Evolutionary conservation across 202 grass and related monocot species (phyloP).

Genomic region (Schoenoplectus triqueter): DNA sequence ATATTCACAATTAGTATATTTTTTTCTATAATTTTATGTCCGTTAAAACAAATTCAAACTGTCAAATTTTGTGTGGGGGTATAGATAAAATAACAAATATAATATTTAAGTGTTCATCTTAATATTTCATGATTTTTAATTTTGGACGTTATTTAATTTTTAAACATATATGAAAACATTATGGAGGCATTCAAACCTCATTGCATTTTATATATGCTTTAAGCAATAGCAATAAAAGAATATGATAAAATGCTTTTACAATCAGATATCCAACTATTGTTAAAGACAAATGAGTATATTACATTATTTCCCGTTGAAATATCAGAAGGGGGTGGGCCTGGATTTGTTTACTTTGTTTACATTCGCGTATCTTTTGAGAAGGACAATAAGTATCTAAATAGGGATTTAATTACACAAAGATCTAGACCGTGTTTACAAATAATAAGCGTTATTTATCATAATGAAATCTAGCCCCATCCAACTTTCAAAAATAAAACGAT

Average conservation of each 20-base stretch:
- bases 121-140: too few species aligned
- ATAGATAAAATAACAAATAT: too few species aligned
- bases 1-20: too few species aligned
- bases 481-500: neutral
- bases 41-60: too few species aligned
- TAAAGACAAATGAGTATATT: neutral
- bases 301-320: slow-evolving; percentile 16
- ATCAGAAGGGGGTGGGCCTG: neutral
- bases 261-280: slow-evolving; percentile 21
- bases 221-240: slow-evolving; percentile 22
- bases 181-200: neutral
- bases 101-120: too few species aligned
- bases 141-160: neutral
- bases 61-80: too few species aligned
- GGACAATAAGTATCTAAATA: slow-evolving; percentile 9
- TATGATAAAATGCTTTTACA: slow-evolving; percentile 10
- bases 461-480: neutral
- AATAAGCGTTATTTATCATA: neutral
- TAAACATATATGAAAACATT: neutral
- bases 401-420: neutral
- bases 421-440: neutral
- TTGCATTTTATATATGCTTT: neutral
- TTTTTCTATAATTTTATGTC: too few species aligned
- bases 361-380: slow-evolving; percentile 10
- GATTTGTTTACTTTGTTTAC: slow-evolving; percentile 7